These are phyloP conservation scores for Scedosporium aurantiacum DNA, from an alignment of 2,329 filamentous ascomycete species.

Conservation along the genomic window DNA sequence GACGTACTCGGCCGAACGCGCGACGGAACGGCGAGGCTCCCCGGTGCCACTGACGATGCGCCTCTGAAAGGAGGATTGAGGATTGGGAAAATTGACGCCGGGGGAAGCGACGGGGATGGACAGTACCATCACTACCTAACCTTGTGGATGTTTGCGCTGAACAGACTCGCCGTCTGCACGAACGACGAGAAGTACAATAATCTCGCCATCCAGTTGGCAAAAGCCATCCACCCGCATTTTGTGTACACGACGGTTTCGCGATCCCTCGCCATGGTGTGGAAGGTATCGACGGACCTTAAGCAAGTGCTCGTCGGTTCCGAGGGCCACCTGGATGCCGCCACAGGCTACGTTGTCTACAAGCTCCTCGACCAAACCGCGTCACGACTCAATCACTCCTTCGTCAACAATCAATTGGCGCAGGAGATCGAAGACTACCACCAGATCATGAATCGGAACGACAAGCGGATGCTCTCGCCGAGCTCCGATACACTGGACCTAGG, in stretches of 20 bases:
- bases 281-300: conserved; percentile 38
- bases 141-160: conserved; percentile 52
- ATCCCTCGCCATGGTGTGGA: conserved; percentile 38
- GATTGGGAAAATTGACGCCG: conserved; percentile 41
- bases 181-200: conserved; percentile 34
- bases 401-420: conserved; percentile 23
- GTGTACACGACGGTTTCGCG: conserved; percentile 19
- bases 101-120: conserved; percentile 41
- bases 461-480: conserved; percentile 31
- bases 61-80: conserved; percentile 44
- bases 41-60: conserved; percentile 37
- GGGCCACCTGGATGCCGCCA: conserved; percentile 45
- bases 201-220: conserved; percentile 39
- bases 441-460: conserved; percentile 29
- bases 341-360: conserved; percentile 39
- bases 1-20: conserved; percentile 39
- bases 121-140: conserved; percentile 54
- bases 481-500: conserved; percentile 44
- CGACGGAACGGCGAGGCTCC: conserved; percentile 33
- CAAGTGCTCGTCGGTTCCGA: conserved; percentile 35
- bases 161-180: conserved; percentile 37
- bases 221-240: conserved; percentile 41
- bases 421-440: conserved; percentile 42
- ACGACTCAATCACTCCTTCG: conserved; percentile 11
- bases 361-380: conserved; percentile 32